Base-by-base conservation (phyloP, 257 asterid genomes). In the Solanum rostratum region DNA sequence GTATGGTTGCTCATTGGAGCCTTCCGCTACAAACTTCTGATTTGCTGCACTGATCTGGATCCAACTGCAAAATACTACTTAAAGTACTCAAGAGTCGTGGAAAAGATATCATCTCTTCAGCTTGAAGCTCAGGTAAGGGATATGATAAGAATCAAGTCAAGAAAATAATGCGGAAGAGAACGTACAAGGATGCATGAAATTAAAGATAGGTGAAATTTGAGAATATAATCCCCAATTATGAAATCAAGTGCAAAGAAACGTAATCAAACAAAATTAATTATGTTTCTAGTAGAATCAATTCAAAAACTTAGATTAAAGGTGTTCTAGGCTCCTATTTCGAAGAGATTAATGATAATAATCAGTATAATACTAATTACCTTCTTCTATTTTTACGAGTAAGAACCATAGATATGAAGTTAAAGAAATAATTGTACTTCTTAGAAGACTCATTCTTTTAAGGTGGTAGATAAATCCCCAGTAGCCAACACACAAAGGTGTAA, bases 11-110 rank as follows among this genome's bases (percentile, higher is more conserved):
- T 87, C 81, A 89, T 95, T 84, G 99, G 98, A 43, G 90, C 90
- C 22, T 62, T 97, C 52, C 98, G 98, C 10, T 97, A 91, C 90
- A 89, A 88, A 86, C 98, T 97, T 79, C 87, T 97, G 90, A 90
- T 92, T 86, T 74, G 90, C 85, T 89, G 90, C 85, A 90, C 88
- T 89, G 92, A 91, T 87, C 87, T 94, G 86, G 99, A 97, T 87
- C 99, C 98, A 63, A 86, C 97, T 84, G 89, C 89, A 39, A 97
- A 95, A 87, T 90, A 93, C 89, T 84, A 94, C 6, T 39, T 97
- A 66, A 95, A 91, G 92, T 87, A 90, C 90, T 89, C 96, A 14
- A 94, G 85, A 78, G 79, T 97, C 83, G 81, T 89, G 54, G 91
- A 92, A 86, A 97, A 88, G 90, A 94, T 94, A 85, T 88, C 91